Percentiles rank a stretch among this genome's conserved stretches.
Evolutionary conservation across 73 alveolate genomes (phyloP).

Genomic region (Tetrahymena elliotti): DNA sequence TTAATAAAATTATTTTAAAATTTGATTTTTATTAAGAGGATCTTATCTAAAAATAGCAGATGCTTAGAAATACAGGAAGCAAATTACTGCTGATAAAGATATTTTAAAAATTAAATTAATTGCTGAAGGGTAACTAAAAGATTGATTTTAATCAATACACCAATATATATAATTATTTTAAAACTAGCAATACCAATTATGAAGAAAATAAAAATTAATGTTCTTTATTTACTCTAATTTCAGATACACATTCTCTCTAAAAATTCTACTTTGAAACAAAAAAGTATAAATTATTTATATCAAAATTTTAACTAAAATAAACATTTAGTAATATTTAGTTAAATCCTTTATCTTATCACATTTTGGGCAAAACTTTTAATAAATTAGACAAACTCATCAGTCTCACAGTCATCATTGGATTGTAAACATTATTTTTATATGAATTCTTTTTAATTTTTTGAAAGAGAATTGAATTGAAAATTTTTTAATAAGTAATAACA

Average conservation of each 20-base stretch:
- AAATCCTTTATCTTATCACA: background rate
- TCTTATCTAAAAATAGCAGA: background rate
- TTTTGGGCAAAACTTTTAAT: background rate
- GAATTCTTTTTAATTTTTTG: background rate
- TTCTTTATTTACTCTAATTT: background rate
- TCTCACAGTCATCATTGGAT: background rate
- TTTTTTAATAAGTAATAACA: background rate
- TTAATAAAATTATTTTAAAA: background rate
- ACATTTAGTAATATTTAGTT: background rate
- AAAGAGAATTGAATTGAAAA: too few species aligned
- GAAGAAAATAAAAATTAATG: background rate
- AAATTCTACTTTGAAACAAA: background rate
- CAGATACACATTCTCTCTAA: background rate
- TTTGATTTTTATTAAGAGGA: background rate
- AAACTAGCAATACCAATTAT: background rate
- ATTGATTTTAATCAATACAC: background rate
- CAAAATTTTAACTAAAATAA: background rate
- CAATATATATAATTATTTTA: too few species aligned
- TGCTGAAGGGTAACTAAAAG: background rate
- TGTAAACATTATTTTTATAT: background rate
- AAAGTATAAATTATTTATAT: background rate
- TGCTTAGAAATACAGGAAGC: background rate
- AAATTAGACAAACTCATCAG: background rate
- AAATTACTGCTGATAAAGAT: too few species aligned
- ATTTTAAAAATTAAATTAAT: too few species aligned